phyloP scores from a whole-genome alignment of 176 grass and related monocot genomes.

The Cymbopogon citratus region DNA sequence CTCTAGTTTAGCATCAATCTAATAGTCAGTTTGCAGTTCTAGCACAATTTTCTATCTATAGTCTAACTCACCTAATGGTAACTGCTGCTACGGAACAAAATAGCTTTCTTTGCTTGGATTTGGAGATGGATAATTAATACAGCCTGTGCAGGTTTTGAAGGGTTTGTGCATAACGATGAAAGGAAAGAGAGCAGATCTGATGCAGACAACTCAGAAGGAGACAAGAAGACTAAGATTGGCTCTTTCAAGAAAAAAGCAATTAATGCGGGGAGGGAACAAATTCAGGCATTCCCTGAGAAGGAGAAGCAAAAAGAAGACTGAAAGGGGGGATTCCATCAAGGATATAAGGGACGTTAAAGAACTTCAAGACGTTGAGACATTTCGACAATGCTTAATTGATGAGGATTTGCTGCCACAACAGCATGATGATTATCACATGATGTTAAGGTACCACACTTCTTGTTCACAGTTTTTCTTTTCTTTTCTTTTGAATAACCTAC shows the following conservation, averaged over 20 bases:
- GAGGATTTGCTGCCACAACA: slow-evolving; percentile 73
- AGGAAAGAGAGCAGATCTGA: slow-evolving; percentile 70
- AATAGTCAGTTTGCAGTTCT: background rate
- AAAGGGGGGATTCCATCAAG: slow-evolving; percentile 49
- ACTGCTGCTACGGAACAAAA: background rate
- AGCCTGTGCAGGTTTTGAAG: slow-evolving; percentile 59
- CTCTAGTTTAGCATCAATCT: background rate
- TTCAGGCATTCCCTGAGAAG: slow-evolving; percentile 89
- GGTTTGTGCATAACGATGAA: slow-evolving; percentile 48
- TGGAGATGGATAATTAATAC: slow-evolving; percentile 14
- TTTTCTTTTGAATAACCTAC: background rate
- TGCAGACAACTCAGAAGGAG: slow-evolving; percentile 74
- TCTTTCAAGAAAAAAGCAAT: slow-evolving; percentile 92
- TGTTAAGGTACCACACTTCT: slow-evolving; percentile 60
- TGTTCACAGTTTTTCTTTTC: background rate
- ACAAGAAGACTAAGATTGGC: slow-evolving; percentile 74
- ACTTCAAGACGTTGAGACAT: slow-evolving; percentile 70
- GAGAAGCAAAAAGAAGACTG: slow-evolving; percentile 70
- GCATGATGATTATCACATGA: slow-evolving; percentile 94
- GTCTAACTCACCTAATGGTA: background rate
- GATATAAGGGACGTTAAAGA: slow-evolving; percentile 77
- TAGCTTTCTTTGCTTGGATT: slow-evolving; percentile 19
- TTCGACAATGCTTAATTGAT: slow-evolving; percentile 55
- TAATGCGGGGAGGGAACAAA: slow-evolving; percentile 71
- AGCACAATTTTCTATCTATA: slow-evolving; percentile 1